phyloP scores from a whole-genome alignment of 345 rosid species.

The Mercurialis annua region DNA sequence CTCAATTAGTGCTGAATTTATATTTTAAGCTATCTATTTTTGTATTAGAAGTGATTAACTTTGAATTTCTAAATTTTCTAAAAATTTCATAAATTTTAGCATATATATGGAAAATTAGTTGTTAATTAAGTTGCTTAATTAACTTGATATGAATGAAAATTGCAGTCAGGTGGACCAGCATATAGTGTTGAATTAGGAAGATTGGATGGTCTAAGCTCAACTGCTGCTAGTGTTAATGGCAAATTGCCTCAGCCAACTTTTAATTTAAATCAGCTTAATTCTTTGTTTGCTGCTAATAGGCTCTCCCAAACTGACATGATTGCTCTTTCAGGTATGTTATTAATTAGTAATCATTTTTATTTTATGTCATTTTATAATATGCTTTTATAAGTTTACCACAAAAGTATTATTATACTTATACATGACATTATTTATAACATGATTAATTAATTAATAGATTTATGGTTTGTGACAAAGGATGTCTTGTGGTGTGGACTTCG shows the following conservation, averaged over 20 bases:
- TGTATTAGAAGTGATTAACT: no score
- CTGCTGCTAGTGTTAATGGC: constrained; percentile 50
- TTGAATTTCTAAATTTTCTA: no score
- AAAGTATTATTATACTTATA: no score
- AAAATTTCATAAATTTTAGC: no score
- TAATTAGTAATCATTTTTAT: neutral
- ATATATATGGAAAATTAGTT: no score
- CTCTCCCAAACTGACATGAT: constrained; percentile 79
- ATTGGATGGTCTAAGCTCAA: constrained; percentile 64
- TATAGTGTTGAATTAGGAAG: constrained; percentile 81
- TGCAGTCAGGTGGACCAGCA: constrained; percentile 81
- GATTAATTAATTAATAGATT: neutral
- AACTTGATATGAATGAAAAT: neutral
- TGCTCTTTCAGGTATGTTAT: constrained; percentile 64
- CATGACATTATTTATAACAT: neutral
- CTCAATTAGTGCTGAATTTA: no score
- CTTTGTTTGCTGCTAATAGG: constrained; percentile 53
- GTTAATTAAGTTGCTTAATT: no score
- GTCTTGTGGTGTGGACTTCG: no score
- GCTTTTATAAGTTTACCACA: neutral
- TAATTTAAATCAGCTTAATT: constrained; percentile 58
- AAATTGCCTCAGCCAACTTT: constrained; percentile 62
- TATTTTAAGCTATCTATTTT: no score
- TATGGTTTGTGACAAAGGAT: no score
- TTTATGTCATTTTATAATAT: neutral